A percentile compares a stretch with the other conserved stretches of the same genome.
Evolutionary conservation across 352 stramenopile genomes (phyloP).

Genomic region (Globisporangium emineosum): DNA sequence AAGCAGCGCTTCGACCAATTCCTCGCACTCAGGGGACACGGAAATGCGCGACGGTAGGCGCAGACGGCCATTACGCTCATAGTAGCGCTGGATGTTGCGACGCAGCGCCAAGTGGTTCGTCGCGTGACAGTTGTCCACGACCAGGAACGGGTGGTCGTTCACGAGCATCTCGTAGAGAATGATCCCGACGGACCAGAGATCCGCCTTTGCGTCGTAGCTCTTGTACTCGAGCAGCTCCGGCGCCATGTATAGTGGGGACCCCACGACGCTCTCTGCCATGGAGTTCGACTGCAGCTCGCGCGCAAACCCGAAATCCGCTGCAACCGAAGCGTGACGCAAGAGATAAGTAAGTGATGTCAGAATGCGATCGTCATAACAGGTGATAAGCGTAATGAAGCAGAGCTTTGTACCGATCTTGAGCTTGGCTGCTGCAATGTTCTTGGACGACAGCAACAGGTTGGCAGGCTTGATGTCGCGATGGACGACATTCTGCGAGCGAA

Average conservation of each 20-base stretch:
- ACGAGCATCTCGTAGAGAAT: constrained; percentile 86
- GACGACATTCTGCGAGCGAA: constrained; percentile 73
- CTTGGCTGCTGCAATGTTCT: constrained; percentile 59
- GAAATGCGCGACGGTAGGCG: constrained; percentile 47
- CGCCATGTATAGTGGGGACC: constrained; percentile 78
- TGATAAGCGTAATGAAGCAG: neutral
- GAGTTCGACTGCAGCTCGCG: constrained; percentile 64
- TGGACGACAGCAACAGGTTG: constrained; percentile 70
- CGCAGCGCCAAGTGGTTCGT: constrained; percentile 77
- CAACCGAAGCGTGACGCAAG: neutral
- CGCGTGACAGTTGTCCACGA: constrained; percentile 70
- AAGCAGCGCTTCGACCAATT: constrained; percentile 55
- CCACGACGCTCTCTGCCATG: constrained; percentile 78
- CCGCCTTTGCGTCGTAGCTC: constrained; percentile 79
- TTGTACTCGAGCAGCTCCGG: constrained; percentile 83
- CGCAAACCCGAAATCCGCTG: constrained; percentile 76
- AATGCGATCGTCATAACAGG: neutral
- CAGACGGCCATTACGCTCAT: constrained; percentile 51
- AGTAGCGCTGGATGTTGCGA: constrained; percentile 79
- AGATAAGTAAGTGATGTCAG: neutral
- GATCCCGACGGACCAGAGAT: constrained; percentile 79
- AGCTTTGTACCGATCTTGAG: constrained; percentile 62
- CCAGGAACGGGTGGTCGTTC: constrained; percentile 74
- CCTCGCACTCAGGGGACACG: constrained; percentile 61
- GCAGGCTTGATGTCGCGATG: constrained; percentile 77